Percentiles rank a stretch among this genome's conserved stretches.
Conservation (phyloP, 768 basidiomycete genomes). For the Tulasnella sp. region DNA sequence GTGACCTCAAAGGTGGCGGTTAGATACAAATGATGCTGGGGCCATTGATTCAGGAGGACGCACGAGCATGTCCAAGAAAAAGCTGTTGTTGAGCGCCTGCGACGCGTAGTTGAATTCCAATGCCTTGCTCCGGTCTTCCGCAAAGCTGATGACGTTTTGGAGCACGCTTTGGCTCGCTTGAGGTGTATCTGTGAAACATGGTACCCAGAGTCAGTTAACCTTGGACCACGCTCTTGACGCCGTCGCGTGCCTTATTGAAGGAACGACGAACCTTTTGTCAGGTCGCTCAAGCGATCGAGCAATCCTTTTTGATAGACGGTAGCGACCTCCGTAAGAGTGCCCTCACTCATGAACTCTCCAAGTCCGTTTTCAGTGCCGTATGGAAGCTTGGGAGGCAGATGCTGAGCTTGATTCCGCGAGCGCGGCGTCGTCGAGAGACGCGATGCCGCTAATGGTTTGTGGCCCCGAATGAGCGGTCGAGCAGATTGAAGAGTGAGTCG, state of each 20-base stretch:
- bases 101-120: slow-evolving; percentile 87
- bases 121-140: slow-evolving; percentile 48
- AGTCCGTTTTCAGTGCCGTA: slow-evolving; percentile 66
- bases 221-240: neutral
- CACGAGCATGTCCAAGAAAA: slow-evolving; percentile 84
- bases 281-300: slow-evolving; percentile 64
- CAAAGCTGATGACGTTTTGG: slow-evolving; percentile 64
- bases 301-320: slow-evolving; percentile 84
- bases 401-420: slow-evolving; percentile 28
- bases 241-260: neutral
- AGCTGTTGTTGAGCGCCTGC: slow-evolving; percentile 88
- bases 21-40: neutral
- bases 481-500: neutral
- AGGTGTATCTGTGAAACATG: slow-evolving; percentile 41
- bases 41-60: slow-evolving; percentile 30
- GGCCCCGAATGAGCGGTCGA: slow-evolving; percentile 35
- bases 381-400: slow-evolving; percentile 40
- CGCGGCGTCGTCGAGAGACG: slow-evolving; percentile 7
- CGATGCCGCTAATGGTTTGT: slow-evolving; percentile 28
- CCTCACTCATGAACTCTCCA: slow-evolving; percentile 67
- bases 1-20: neutral
- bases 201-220: neutral
- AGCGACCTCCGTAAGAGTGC: slow-evolving; percentile 61
- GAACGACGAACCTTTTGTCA: slow-evolving; percentile 52
- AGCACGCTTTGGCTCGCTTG: slow-evolving; percentile 51